Evolutionary conservation across 202 grass and related monocot genomes (phyloP).

Genomic region (Schoenoplectus triqueter): DNA sequence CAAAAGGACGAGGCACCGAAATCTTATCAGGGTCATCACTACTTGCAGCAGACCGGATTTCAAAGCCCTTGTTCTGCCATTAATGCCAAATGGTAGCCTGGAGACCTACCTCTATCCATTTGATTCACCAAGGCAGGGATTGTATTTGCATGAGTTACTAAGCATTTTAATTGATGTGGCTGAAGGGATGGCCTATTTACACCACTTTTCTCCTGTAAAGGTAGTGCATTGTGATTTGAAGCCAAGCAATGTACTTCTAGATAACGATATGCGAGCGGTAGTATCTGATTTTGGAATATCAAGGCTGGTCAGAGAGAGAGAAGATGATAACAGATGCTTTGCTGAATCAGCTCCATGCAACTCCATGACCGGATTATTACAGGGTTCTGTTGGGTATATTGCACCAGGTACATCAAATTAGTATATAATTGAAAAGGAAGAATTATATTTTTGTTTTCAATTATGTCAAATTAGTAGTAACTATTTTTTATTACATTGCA

Average conservation of each 20-base stretch:
- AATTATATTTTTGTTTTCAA: background rate
- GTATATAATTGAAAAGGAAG: background rate
- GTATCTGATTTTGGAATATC: constrained; percentile 90
- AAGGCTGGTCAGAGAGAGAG: constrained; percentile 51
- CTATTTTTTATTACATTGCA: constrained; percentile 41
- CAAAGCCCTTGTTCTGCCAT: constrained; percentile 83
- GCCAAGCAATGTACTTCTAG: constrained; percentile 90
- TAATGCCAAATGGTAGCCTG: constrained; percentile 88
- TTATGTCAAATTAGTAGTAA: background rate
- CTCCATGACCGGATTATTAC: constrained; percentile 71
- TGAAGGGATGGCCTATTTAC: constrained; percentile 83
- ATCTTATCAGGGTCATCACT: constrained; percentile 87
- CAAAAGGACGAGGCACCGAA: constrained; percentile 78
- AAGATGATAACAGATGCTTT: constrained; percentile 31
- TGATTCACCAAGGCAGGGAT: constrained; percentile 21
- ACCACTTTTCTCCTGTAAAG: constrained; percentile 72
- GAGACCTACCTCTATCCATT: constrained; percentile 67
- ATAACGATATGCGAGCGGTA: constrained; percentile 82
- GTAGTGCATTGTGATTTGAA: constrained; percentile 96
- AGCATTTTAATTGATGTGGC: constrained; percentile 72
- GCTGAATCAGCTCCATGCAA: constrained; percentile 47
- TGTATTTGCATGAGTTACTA: constrained; percentile 55
- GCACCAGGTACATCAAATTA: constrained; percentile 59
- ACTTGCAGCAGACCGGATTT: constrained; percentile 84
- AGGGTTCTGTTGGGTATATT: constrained; percentile 93